These are phyloP conservation scores for Claviceps sp. DNA, from an alignment of 2,329 filamentous ascomycete genomes.

Conservation along the genomic window DNA sequence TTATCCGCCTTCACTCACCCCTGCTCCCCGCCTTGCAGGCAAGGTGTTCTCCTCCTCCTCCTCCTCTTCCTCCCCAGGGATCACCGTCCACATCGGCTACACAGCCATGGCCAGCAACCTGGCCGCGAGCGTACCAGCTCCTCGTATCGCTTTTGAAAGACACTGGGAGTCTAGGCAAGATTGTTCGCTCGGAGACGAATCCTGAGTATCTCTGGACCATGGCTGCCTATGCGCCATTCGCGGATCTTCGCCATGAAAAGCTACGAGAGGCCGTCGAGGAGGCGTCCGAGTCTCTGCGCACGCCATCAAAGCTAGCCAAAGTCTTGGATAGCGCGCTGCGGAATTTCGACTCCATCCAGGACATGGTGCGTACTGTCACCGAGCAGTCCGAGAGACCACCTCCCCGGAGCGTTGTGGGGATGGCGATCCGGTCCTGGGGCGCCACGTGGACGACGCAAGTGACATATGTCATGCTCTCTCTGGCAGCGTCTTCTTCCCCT, in stretches of 20 bases:
- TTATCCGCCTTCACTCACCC: constrained; percentile 6
- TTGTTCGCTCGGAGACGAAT: constrained; percentile 4
- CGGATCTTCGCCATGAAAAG: constrained; percentile 3
- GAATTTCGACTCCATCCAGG: constrained; percentile 6
- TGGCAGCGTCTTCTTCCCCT: not conserved
- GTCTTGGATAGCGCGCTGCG: constrained; percentile 5
- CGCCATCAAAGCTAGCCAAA: constrained; percentile 4
- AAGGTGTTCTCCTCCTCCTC: not conserved
- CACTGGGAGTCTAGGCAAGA: constrained; percentile 1
- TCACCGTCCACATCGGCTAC: not conserved
- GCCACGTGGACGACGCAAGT: constrained; percentile 8
- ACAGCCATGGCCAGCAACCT: constrained; percentile 5
- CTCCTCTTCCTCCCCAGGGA: not conserved
- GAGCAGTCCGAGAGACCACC: not conserved
- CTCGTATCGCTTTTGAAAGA: constrained; percentile 2
- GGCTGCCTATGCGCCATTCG: constrained; percentile 8
- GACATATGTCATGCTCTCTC: constrained; percentile 5
- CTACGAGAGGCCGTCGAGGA: constrained; percentile 7
- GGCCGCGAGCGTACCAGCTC: constrained; percentile 4
- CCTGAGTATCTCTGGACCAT: constrained; percentile 7
- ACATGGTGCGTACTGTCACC: not conserved
- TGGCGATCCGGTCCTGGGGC: constrained; percentile 10
- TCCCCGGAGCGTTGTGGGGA: constrained; percentile 6
- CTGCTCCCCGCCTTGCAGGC: not conserved
- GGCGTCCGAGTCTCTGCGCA: constrained; percentile 4